A percentile compares a stretch with the other conserved stretches of the same genome.
Conservation (phyloP, 257 asterid genomes). For the Dorcoceras hygrometricum region DNA sequence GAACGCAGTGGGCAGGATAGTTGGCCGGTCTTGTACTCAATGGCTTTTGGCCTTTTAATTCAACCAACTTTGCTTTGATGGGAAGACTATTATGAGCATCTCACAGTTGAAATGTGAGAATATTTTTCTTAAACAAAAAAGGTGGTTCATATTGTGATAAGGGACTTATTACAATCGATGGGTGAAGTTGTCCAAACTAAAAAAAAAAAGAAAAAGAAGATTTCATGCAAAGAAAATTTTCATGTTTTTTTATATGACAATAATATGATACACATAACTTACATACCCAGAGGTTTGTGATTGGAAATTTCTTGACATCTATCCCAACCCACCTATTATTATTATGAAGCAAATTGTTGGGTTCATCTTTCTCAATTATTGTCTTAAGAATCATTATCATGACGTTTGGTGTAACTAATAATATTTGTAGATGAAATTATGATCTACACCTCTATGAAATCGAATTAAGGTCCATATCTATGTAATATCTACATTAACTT, state of each 20-base stretch:
- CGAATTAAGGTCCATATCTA: neutral
- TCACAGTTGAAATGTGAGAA: too few relatives aligned
- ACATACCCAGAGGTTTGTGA: too few relatives aligned
- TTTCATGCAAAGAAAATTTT: too few relatives aligned
- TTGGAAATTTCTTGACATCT: too few relatives aligned
- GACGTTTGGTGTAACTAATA: conserved; percentile 25
- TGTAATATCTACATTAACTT: neutral
- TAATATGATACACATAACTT: too few relatives aligned
- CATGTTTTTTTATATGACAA: too few relatives aligned
- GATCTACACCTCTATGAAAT: neutral
- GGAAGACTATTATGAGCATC: conserved; percentile 54
- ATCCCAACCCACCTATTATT: conserved; percentile 39
- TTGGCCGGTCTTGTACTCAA: conserved; percentile 50
- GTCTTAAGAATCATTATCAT: conserved; percentile 20
- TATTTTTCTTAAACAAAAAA: too few relatives aligned
- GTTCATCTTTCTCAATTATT: conserved; percentile 29
- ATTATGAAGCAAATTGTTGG: conserved; percentile 33
- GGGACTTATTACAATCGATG: too few relatives aligned
- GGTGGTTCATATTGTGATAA: too few relatives aligned
- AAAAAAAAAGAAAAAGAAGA: too few relatives aligned
- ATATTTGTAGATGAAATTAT: neutral
- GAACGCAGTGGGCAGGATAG: conserved; percentile 19
- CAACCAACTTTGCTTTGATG: conserved; percentile 62
- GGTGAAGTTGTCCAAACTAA: too few relatives aligned
- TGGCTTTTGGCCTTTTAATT: conserved; percentile 27